Percentiles rank a stretch among this genome's conserved stretches.
These are phyloP conservation scores for Pistacia atlantica DNA, from an alignment of 345 rosid species.

Conservation along the genomic window DNA sequence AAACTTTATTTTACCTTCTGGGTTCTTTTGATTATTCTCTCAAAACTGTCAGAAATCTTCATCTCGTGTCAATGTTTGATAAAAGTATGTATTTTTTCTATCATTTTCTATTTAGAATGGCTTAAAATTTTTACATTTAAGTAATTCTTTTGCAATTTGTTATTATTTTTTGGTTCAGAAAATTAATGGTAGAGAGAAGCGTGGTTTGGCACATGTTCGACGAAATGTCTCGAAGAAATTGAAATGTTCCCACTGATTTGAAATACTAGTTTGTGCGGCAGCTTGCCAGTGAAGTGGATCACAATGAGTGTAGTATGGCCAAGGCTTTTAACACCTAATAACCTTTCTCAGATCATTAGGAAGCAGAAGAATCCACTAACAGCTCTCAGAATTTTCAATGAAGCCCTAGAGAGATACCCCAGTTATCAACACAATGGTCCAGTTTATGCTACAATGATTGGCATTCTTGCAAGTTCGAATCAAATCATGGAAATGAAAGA, in stretches of 20 bases:
- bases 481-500: slow-evolving; percentile 63
- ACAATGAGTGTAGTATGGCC: slow-evolving; percentile 77
- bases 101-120: no score
- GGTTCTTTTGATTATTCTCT: no score
- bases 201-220: slow-evolving; percentile 5
- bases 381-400: slow-evolving; percentile 63
- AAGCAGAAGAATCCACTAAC: slow-evolving; percentile 68
- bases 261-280: neutral
- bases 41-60: no score
- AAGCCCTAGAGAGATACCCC: slow-evolving; percentile 61
- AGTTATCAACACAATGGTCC: slow-evolving; percentile 77
- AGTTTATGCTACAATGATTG: slow-evolving; percentile 78
- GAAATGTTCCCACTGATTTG: neutral
- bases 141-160: no score
- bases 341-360: slow-evolving; percentile 71
- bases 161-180: no score
- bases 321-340: slow-evolving; percentile 66
- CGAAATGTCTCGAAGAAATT: neutral
- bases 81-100: no score
- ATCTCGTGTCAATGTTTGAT: no score
- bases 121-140: no score
- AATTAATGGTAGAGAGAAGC: no score
- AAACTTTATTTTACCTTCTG: no score
- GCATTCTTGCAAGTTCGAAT: slow-evolving; percentile 63
- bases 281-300: neutral